phyloP scores from a whole-genome alignment of 306 rosid genomes.

The Sechiopsis laciniata region DNA sequence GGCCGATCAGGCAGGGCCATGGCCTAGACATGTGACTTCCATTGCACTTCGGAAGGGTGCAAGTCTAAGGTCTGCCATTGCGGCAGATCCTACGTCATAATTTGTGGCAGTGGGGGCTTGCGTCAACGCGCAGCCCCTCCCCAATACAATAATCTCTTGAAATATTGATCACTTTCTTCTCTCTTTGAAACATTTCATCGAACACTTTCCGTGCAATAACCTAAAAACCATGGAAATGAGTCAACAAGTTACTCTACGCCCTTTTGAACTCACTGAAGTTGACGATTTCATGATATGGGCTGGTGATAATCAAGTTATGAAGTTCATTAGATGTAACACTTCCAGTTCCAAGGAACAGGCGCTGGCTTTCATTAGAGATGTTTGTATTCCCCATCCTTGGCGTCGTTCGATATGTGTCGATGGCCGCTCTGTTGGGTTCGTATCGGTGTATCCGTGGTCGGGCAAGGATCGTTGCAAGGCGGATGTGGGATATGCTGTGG shows the following conservation, averaged over 20 bases:
- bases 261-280: slow-evolving; percentile 42
- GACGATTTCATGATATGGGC: slow-evolving; percentile 55
- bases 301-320: slow-evolving; percentile 45
- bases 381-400: slow-evolving; percentile 64
- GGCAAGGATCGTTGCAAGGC: slow-evolving; percentile 45
- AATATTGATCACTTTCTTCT: no score
- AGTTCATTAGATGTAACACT: slow-evolving; percentile 32
- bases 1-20: no score
- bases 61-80: no score
- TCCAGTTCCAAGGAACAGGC: slow-evolving; percentile 48
- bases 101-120: no score
- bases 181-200: no score
- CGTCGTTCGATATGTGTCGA: slow-evolving; percentile 43
- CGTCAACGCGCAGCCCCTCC: no score
- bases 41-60: no score
- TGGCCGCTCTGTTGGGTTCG: slow-evolving; percentile 41
- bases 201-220: no score
- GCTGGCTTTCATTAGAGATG: slow-evolving; percentile 41
- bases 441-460: slow-evolving; percentile 30
- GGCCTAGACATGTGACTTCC: no score
- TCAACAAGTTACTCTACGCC: slow-evolving; percentile 24
- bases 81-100: no score
- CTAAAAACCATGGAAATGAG: background rate
- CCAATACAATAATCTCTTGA: no score
- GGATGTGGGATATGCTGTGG: slow-evolving; percentile 44